A percentile compares a stretch with the other conserved stretches of the same genome.
Evolutionary conservation across 371 early-diverging fungal species (phyloP).

Genomic region (Mucor indicus): DNA sequence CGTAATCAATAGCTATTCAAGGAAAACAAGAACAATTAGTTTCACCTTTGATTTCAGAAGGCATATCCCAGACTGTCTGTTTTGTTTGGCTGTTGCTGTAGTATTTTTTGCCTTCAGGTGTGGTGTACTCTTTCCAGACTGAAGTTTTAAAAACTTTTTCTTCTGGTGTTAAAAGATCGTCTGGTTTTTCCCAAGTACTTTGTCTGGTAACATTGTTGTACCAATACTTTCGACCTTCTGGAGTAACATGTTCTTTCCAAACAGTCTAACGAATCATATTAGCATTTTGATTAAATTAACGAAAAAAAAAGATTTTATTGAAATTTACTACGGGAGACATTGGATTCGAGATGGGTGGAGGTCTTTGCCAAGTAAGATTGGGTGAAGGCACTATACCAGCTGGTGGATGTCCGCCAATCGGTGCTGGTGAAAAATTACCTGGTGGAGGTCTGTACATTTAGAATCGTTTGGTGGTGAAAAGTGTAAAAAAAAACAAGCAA

Average conservation of each 20-base stretch:
- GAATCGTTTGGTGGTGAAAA: no score
- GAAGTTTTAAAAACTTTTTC: slow-evolving; percentile 72
- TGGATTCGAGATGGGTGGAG: slow-evolving; percentile 14
- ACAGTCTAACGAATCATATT: slow-evolving; percentile 18
- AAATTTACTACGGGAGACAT: slow-evolving; percentile 13
- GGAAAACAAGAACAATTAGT: background rate
- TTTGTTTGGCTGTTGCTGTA: slow-evolving; percentile 84
- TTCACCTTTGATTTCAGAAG: slow-evolving; percentile 70
- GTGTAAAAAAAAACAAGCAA: no score
- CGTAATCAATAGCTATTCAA: background rate
- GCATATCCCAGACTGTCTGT: slow-evolving; percentile 85
- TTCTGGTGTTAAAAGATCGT: slow-evolving; percentile 80
- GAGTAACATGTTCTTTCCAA: slow-evolving; percentile 79
- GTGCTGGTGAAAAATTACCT: slow-evolving; percentile 13
- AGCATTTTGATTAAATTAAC: slow-evolving; percentile 7
- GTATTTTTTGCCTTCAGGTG: slow-evolving; percentile 83
- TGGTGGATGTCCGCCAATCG: slow-evolving; percentile 6
- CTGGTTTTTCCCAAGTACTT: slow-evolving; percentile 94
- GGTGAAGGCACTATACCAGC: slow-evolving; percentile 2
- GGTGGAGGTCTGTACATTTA: slow-evolving; percentile 32
- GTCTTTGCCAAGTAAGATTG: slow-evolving; percentile 27
- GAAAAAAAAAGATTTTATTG: background rate
- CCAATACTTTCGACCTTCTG: slow-evolving; percentile 85
- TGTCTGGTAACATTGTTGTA: slow-evolving; percentile 77
- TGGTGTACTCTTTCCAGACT: slow-evolving; percentile 88